These are phyloP conservation scores for Graphiopsis chlorocephala DNA, from an alignment of 2,329 filamentous ascomycete genomes.

Conservation along the genomic window DNA sequence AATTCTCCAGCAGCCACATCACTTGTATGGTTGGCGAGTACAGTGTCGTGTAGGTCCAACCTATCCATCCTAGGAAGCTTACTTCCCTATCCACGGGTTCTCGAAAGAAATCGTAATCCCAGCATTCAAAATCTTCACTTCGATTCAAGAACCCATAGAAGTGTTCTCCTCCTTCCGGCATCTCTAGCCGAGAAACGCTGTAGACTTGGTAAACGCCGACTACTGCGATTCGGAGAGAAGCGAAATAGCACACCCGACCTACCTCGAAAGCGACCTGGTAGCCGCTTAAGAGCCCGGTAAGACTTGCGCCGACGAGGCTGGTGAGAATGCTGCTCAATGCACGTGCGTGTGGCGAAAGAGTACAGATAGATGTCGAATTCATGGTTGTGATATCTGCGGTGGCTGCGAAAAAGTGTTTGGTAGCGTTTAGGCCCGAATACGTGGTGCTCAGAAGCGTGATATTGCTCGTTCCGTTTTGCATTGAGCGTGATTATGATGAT, in stretches of 20 bases:
- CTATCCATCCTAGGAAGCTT: neutral
- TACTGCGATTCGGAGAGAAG: neutral
- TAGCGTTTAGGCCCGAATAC: neutral
- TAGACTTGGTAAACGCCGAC: neutral
- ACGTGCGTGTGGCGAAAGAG: neutral
- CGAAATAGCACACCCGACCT: neutral
- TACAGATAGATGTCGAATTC: neutral
- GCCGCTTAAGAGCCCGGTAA: neutral
- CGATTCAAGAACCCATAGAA: neutral
- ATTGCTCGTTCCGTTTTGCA: neutral
- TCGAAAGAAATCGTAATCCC: neutral
- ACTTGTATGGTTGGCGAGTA: neutral
- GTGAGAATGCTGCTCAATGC: neutral
- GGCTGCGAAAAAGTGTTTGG: neutral
- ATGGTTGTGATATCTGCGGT: neutral
- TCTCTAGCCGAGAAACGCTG: neutral
- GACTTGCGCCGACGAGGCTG: neutral
- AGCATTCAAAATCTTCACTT: neutral
- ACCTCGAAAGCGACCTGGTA: neutral
- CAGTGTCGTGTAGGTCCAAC: neutral
- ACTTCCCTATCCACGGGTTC: neutral
- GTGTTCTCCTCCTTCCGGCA: neutral
- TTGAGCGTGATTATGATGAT: neutral
- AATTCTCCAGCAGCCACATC: neutral
- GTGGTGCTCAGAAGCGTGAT: neutral